Percentiles rank a stretch among this genome's conserved stretches.
Evolutionary conservation across 768 basidiomycete species (phyloP).

Genomic region (Hygrophorus pudorinus): DNA sequence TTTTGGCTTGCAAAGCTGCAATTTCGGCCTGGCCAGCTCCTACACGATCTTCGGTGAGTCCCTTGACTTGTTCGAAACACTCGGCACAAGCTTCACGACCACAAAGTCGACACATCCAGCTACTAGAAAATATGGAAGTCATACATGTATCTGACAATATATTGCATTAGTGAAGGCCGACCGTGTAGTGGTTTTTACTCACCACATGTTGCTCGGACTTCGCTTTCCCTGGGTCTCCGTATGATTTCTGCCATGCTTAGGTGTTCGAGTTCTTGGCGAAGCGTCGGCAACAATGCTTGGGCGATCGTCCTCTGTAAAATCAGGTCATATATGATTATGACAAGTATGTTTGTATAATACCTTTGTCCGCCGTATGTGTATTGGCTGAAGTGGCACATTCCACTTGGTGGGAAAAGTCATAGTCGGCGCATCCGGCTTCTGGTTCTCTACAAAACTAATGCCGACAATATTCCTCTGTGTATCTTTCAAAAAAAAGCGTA

Average conservation of each 20-base stretch:
- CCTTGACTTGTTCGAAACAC: conserved; percentile 63
- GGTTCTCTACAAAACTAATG: conserved; percentile 60
- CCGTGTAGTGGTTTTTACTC: conserved; percentile 16
- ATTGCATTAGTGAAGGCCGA: conserved; percentile 1
- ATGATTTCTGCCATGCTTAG: conserved; percentile 48
- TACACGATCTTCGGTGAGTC: conserved; percentile 45
- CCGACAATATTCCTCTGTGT: conserved; percentile 46
- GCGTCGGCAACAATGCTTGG: conserved; percentile 52
- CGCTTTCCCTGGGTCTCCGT: conserved; percentile 66
- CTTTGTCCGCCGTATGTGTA: conserved; percentile 52
- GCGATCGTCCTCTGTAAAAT: conserved; percentile 52
- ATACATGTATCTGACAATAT: conserved; percentile 74
- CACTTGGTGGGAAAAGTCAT: conserved; percentile 60
- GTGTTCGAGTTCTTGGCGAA: conserved; percentile 57
- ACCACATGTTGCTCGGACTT: conserved; percentile 83
- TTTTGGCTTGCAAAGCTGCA: conserved; percentile 35
- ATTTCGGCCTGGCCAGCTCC: conserved; percentile 39
- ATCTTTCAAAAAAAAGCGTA: conserved; percentile 68
- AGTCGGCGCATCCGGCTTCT: conserved; percentile 43
- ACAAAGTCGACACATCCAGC: conserved; percentile 87
- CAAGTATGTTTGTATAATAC: conserved; percentile 23
- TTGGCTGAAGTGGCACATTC: conserved; percentile 46
- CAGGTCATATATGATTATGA: conserved; percentile 9
- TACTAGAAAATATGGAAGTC: conserved; percentile 84
- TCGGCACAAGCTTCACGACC: conserved; percentile 85